phyloP scores from a whole-genome alignment of 1,284 basidiomycete genomes.

The Irpex rosettiformis region DNA sequence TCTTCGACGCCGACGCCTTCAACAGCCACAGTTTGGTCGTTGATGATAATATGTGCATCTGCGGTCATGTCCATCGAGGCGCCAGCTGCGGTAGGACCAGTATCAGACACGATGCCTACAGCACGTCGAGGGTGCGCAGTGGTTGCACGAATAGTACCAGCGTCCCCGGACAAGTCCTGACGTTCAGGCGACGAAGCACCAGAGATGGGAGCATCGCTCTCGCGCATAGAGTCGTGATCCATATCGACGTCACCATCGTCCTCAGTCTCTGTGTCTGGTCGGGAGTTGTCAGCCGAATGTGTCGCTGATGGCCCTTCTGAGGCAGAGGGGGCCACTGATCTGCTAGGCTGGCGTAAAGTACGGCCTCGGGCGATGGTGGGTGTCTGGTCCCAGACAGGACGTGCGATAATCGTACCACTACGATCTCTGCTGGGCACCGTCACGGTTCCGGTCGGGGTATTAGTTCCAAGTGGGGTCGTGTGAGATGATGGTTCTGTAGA shows the following conservation, averaged over 20 bases:
- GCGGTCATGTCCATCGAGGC: constrained; percentile 42
- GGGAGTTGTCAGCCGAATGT: constrained; percentile 53
- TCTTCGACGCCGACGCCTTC: constrained; percentile 60
- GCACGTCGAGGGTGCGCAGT: constrained; percentile 38
- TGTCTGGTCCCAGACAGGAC: constrained; percentile 55
- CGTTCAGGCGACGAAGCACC: constrained; percentile 36
- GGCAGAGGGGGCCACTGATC: constrained; percentile 13
- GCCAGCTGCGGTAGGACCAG: constrained; percentile 31
- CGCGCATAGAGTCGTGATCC: constrained; percentile 42
- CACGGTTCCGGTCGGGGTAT: constrained; percentile 57
- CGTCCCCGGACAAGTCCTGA: constrained; percentile 35
- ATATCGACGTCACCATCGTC: constrained; percentile 62
- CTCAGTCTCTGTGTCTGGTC: constrained; percentile 72
- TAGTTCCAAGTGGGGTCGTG: constrained; percentile 52
- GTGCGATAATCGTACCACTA: constrained; percentile 71
- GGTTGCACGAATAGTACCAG: constrained; percentile 25
- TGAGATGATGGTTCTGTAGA: constrained; percentile 58
- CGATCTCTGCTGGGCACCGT: constrained; percentile 58
- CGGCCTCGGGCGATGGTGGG: constrained; percentile 20
- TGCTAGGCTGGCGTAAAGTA: constrained; percentile 14
- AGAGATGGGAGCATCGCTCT: constrained; percentile 25
- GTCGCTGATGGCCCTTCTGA: constrained; percentile 43
- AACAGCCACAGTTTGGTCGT: constrained; percentile 43
- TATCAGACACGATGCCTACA: constrained; percentile 63
- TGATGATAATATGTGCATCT: constrained; percentile 70